A percentile compares a stretch with the other conserved stretches of the same genome.
These are phyloP conservation scores for Bipolaris gigantea DNA, from an alignment of 2,329 filamentous ascomycete species.

Conservation along the genomic window DNA sequence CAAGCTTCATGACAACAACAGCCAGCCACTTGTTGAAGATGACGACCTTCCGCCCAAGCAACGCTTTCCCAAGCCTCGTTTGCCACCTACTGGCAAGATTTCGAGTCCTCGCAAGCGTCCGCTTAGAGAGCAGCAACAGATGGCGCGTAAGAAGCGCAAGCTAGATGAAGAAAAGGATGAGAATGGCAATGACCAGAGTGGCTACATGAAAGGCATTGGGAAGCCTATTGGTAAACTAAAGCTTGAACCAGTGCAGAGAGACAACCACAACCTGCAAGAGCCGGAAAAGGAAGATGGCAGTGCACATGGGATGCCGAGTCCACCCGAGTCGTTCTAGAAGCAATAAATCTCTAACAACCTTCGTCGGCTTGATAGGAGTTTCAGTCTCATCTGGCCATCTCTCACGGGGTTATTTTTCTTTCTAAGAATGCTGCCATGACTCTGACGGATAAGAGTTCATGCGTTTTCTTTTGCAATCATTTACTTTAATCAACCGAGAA, in stretches of 20 bases:
- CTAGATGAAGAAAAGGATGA: slow-evolving; percentile 51
- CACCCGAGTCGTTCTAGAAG: slow-evolving; percentile 65
- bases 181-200: slow-evolving; percentile 31
- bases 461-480: slow-evolving; percentile 12
- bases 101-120: slow-evolving; percentile 81
- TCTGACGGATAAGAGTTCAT: neutral
- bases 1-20: slow-evolving; percentile 81
- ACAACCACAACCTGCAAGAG: slow-evolving; percentile 61
- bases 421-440: slow-evolving; percentile 3
- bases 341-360: neutral
- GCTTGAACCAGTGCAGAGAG: slow-evolving; percentile 58
- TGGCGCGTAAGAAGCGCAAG: slow-evolving; percentile 88
- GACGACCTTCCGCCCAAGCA: slow-evolving; percentile 94
- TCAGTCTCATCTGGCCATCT: neutral
- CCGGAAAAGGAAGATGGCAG: slow-evolving; percentile 69
- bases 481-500: slow-evolving; percentile 16
- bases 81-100: slow-evolving; percentile 81
- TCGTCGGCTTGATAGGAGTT: neutral
- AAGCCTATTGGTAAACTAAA: slow-evolving; percentile 60
- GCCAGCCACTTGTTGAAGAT: slow-evolving; percentile 86
- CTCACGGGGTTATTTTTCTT: neutral
- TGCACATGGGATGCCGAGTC: slow-evolving; percentile 77
- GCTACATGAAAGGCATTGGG: slow-evolving; percentile 46
- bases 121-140: slow-evolving; percentile 77
- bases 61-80: slow-evolving; percentile 63